Percentiles rank a stretch among this genome's conserved stretches.
These are phyloP conservation scores for Collybiopsis luxurians DNA, from an alignment of 768 basidiomycete species.

Conservation along the genomic window DNA sequence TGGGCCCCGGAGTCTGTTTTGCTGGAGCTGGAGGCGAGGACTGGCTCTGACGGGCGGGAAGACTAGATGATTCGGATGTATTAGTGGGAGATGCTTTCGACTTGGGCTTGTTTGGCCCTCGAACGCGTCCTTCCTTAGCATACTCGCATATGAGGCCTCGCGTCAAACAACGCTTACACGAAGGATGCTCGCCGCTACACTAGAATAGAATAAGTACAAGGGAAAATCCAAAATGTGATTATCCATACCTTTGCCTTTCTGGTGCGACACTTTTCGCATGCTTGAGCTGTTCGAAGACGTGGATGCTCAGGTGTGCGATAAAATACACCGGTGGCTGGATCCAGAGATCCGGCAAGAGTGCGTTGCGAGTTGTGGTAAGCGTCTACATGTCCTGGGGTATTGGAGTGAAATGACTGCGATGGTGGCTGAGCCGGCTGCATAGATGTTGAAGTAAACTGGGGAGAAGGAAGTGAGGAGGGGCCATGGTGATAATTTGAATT, in stretches of 20 bases:
- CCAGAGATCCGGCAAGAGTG: constrained; percentile 57
- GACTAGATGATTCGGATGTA: not conserved
- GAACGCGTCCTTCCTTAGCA: constrained; percentile 60
- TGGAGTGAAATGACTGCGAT: not conserved
- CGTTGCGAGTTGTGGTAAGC: not conserved
- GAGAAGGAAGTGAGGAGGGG: not conserved
- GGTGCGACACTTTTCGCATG: constrained; percentile 71
- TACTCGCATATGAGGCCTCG: constrained; percentile 65
- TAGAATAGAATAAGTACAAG: constrained; percentile 19
- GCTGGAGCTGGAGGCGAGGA: not conserved
- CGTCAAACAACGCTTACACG: constrained; percentile 61
- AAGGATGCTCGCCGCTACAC: constrained; percentile 72
- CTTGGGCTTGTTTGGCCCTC: constrained; percentile 30
- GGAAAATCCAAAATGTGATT: not conserved
- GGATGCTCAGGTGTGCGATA: constrained; percentile 63
- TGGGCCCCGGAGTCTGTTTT: not conserved
- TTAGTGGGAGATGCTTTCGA: not conserved
- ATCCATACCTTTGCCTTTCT: constrained; percentile 66
- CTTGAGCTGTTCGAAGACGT: constrained; percentile 66
- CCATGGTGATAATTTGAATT: not conserved
- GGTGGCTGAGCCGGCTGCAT: not conserved
- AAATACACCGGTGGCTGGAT: constrained; percentile 64
- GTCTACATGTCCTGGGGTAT: not conserved
- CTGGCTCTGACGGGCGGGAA: not conserved
- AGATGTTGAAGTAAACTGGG: not conserved